These are phyloP conservation scores for Mimosa pudica DNA, from an alignment of 306 rosid genomes.

Conservation along the genomic window DNA sequence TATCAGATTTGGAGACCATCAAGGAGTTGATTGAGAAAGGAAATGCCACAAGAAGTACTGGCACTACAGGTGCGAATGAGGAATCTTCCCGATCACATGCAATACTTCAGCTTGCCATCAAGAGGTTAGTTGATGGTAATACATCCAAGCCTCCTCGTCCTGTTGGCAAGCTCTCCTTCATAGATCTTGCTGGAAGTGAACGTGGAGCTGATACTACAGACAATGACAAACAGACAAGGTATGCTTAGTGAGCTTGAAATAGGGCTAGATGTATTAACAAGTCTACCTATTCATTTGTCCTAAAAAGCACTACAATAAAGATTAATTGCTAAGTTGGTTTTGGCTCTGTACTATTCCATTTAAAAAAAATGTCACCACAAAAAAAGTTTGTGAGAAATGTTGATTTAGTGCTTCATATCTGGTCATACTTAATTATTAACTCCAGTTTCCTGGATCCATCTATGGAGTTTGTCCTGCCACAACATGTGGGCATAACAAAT, in stretches of 20 bases:
- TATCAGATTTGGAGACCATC: slow-evolving; percentile 86
- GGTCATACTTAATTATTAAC: neutral
- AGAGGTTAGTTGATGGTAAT: slow-evolving; percentile 70
- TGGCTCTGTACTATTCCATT: neutral
- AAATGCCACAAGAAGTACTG: slow-evolving; percentile 82
- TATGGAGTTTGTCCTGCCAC: slow-evolving; percentile 1
- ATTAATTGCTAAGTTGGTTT: neutral
- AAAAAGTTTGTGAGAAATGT: neutral
- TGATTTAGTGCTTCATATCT: neutral
- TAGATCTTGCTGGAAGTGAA: slow-evolving; percentile 97
- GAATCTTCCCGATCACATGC: slow-evolving; percentile 97
- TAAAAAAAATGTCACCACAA: neutral
- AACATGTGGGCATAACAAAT: neutral
- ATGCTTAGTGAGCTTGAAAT: slow-evolving; percentile 24
- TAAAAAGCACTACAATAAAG: neutral
- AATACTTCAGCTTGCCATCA: slow-evolving; percentile 90
- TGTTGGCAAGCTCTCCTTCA: slow-evolving; percentile 89
- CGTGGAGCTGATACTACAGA: slow-evolving; percentile 98
- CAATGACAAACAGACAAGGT: slow-evolving; percentile 94
- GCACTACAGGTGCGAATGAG: slow-evolving; percentile 96
- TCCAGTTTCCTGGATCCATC: neutral
- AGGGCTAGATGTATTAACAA: neutral
- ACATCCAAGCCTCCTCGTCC: slow-evolving; percentile 82
- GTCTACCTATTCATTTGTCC: neutral
- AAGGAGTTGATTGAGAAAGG: slow-evolving; percentile 89